Conservation (phyloP, 495 filamentous ascomycete species). For the Talaromyces wortmannii region DNA sequence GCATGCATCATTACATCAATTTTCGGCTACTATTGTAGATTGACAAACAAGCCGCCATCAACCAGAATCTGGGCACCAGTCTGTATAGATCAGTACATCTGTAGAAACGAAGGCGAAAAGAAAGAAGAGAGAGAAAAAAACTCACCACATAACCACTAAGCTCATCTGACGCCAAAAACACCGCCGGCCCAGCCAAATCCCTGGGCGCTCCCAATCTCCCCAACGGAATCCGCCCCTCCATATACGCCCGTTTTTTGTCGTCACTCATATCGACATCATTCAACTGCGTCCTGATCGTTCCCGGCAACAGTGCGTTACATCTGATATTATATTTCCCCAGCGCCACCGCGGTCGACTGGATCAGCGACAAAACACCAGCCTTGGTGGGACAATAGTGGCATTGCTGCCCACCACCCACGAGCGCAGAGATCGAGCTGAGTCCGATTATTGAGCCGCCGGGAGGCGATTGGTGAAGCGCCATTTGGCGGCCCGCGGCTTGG, state of each 20-base stretch:
- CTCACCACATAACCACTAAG: slow-evolving; percentile 65
- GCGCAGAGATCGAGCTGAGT: slow-evolving; percentile 73
- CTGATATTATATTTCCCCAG: slow-evolving; percentile 69
- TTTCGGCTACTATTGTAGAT: slow-evolving; percentile 43
- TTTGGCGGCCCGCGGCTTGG: slow-evolving; percentile 76
- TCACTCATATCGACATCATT: slow-evolving; percentile 72
- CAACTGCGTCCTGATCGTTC: slow-evolving; percentile 78
- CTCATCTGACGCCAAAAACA: slow-evolving; percentile 74
- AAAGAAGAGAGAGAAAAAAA: slow-evolving; percentile 5
- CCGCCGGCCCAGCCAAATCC: slow-evolving; percentile 76
- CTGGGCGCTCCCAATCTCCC: slow-evolving; percentile 61
- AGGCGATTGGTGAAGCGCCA: slow-evolving; percentile 52
- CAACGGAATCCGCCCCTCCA: slow-evolving; percentile 78
- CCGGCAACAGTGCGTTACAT: slow-evolving; percentile 81
- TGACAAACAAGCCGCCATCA: slow-evolving; percentile 73
- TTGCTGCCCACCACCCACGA: slow-evolving; percentile 76
- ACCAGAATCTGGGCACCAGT: slow-evolving; percentile 81
- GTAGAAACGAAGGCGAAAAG: neutral
- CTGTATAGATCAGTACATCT: slow-evolving; percentile 15
- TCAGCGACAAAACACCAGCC: slow-evolving; percentile 73
- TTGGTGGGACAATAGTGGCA: slow-evolving; percentile 91
- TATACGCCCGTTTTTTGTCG: slow-evolving; percentile 67
- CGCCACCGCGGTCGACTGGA: slow-evolving; percentile 79
- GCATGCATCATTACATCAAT: neutral
- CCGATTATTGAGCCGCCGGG: slow-evolving; percentile 77